phyloP scores from a whole-genome alignment of 2,329 filamentous ascomycete genomes.

The Fusarium sp. region DNA sequence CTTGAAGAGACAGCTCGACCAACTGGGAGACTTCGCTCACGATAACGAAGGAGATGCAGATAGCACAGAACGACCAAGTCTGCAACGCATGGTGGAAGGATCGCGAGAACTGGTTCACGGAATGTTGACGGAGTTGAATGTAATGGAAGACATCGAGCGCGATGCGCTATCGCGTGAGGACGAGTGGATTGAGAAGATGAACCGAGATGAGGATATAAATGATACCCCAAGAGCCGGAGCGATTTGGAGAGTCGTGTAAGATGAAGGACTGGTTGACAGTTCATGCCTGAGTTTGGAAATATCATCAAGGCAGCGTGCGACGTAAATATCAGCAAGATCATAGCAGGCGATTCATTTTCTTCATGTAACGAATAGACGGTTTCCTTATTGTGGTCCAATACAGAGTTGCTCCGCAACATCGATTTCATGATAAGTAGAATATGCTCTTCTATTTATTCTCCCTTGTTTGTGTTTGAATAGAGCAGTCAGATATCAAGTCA shows the following conservation, averaged over 20 bases:
- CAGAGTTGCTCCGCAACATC: constrained; percentile 13
- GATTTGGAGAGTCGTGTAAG: constrained; percentile 60
- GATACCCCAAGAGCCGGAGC: constrained; percentile 59
- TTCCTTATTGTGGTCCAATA: constrained; percentile 17
- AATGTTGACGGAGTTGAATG: constrained; percentile 72
- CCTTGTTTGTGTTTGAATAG: constrained; percentile 11
- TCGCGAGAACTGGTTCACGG: constrained; percentile 65
- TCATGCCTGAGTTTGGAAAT: constrained; percentile 9
- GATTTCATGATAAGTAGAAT: constrained; percentile 4
- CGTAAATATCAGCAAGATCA: constrained; percentile 23
- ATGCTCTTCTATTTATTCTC: constrained; percentile 10
- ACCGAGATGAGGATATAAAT: constrained; percentile 57
- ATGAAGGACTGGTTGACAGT: neutral
- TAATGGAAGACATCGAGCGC: constrained; percentile 72
- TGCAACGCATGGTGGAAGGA: constrained; percentile 63
- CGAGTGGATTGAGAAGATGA: constrained; percentile 70
- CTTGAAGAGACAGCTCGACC: constrained; percentile 64
- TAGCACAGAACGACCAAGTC: constrained; percentile 50
- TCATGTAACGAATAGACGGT: constrained; percentile 26
- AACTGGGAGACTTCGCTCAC: constrained; percentile 55
- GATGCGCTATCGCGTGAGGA: constrained; percentile 69
- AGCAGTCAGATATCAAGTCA: constrained; percentile 30
- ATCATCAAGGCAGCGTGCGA: constrained; percentile 11
- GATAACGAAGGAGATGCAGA: constrained; percentile 20
- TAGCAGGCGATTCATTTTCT: constrained; percentile 29